Conservation (phyloP, 2,329 filamentous ascomycete genomes). For the Westerdykella ornata region DNA sequence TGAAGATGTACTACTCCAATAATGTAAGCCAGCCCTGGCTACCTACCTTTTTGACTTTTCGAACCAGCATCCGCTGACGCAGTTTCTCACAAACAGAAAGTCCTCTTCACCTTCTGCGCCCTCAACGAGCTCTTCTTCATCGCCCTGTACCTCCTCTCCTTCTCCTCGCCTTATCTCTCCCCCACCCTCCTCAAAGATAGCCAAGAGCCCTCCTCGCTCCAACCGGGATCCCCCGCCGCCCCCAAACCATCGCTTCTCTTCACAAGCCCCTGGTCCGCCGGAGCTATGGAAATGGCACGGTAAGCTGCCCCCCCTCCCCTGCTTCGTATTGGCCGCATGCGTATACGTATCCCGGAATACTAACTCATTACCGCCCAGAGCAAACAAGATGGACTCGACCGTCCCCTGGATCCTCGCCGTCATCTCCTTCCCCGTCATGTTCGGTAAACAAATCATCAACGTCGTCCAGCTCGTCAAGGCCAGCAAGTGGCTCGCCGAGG, state of each 20-base stretch:
- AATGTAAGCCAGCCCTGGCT: slow-evolving; percentile 60
- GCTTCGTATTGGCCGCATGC: background rate
- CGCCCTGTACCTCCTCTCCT: slow-evolving; percentile 92
- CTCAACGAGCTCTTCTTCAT: slow-evolving; percentile 98
- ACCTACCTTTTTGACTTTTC: background rate
- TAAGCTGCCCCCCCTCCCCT: slow-evolving; percentile 9
- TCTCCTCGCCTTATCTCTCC: slow-evolving; percentile 82
- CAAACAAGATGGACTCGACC: slow-evolving; percentile 66
- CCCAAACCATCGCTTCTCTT: slow-evolving; percentile 68
- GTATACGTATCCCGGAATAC: background rate
- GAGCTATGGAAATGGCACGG: slow-evolving; percentile 82
- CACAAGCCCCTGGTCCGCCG: slow-evolving; percentile 83
- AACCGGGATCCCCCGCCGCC: slow-evolving; percentile 63
- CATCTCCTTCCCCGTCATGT: slow-evolving; percentile 80
- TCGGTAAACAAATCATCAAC: slow-evolving; percentile 88
- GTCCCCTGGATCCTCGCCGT: slow-evolving; percentile 74
- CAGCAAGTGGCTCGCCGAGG: slow-evolving; percentile 84
- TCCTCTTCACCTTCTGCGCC: slow-evolving; percentile 84
- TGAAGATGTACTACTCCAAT: slow-evolving; percentile 96
- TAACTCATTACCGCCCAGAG: slow-evolving; percentile 36
- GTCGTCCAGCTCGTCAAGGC: slow-evolving; percentile 91
- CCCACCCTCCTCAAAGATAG: slow-evolving; percentile 67
- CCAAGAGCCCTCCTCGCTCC: slow-evolving; percentile 46
- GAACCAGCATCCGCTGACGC: background rate
- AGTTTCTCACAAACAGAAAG: slow-evolving; percentile 51